Evolutionary conservation across 1,284 basidiomycete genomes (phyloP).

Genomic region (Ceratorhiza oryzae-sativae): DNA sequence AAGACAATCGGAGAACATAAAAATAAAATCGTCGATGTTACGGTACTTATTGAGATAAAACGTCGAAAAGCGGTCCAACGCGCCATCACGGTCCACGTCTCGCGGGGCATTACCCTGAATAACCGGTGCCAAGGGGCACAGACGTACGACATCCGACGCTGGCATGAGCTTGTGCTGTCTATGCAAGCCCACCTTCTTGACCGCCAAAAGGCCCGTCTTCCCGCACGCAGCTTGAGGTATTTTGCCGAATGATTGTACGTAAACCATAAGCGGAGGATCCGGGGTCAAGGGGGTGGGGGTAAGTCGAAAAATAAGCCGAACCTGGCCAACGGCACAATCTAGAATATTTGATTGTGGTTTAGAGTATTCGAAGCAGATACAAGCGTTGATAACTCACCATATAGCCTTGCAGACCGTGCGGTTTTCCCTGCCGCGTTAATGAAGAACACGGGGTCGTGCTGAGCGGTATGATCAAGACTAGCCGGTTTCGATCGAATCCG

Average conservation of each 20-base stretch:
- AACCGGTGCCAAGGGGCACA: slow-evolving; percentile 26
- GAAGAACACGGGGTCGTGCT: neutral
- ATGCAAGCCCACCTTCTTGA: neutral
- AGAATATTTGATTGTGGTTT: neutral
- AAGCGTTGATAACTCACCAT: neutral
- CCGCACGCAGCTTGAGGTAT: slow-evolving; percentile 1
- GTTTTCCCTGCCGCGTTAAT: neutral
- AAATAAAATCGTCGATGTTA: slow-evolving; percentile 23
- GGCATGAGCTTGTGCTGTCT: neutral
- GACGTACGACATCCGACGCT: slow-evolving; percentile 13
- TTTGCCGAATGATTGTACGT: neutral
- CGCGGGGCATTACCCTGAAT: slow-evolving; percentile 5
- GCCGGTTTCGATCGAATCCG: slow-evolving; percentile 16
- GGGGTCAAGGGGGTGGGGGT: slow-evolving; percentile 3
- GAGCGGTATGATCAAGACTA: neutral
- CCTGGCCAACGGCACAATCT: slow-evolving; percentile 7
- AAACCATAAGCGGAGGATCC: slow-evolving; percentile 4
- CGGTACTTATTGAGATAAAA: slow-evolving; percentile 35
- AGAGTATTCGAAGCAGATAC: neutral
- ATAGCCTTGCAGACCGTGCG: neutral
- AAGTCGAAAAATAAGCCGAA: slow-evolving; percentile 5
- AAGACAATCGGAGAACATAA: neutral
- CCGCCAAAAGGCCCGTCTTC: neutral
- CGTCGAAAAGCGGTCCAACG: neutral
- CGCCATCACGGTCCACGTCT: neutral